Conservation (phyloP, 768 basidiomycete genomes). For the button mushroom (Agaricus bisporus) region DNA sequence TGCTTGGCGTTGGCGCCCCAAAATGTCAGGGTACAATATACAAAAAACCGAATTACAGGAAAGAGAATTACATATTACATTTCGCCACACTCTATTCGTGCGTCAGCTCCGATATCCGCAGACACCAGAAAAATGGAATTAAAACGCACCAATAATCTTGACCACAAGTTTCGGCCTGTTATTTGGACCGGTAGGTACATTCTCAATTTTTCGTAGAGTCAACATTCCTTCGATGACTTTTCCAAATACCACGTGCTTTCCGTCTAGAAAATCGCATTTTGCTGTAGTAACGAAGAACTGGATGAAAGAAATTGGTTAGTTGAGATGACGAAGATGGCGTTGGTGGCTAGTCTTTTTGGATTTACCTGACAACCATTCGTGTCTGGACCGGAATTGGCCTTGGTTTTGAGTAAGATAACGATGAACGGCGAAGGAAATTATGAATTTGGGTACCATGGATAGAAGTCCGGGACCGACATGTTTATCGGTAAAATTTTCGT, state of each 20-base stretch:
- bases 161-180: conserved; percentile 86
- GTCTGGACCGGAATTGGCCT: conserved; percentile 94
- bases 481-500: conserved; percentile 93
- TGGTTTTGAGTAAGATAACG: background rate
- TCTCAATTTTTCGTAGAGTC: conserved; percentile 93
- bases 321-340: background rate
- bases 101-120: background rate
- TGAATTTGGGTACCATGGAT: conserved; percentile 66
- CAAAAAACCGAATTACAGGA: no score
- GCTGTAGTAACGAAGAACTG: conserved; percentile 97
- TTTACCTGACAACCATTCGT: conserved; percentile 88
- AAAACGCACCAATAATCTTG: conserved; percentile 71
- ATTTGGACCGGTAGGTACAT: conserved; percentile 87
- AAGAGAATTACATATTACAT: conserved; percentile 32
- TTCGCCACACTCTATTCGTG: conserved; percentile 46
- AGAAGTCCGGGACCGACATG: conserved; percentile 82
- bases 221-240: conserved; percentile 91
- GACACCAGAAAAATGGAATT: background rate
- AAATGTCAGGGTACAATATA: no score
- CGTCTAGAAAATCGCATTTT: conserved; percentile 93
- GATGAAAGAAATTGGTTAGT: background rate
- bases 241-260: conserved; percentile 91
- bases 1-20: no score
- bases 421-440: background rate
- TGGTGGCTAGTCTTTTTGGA: background rate